Evolutionary conservation across 2,329 filamentous ascomycete species (phyloP), one percentile per base, ranked within the genome.

Genomic region (Lojkania enalia): DNA sequence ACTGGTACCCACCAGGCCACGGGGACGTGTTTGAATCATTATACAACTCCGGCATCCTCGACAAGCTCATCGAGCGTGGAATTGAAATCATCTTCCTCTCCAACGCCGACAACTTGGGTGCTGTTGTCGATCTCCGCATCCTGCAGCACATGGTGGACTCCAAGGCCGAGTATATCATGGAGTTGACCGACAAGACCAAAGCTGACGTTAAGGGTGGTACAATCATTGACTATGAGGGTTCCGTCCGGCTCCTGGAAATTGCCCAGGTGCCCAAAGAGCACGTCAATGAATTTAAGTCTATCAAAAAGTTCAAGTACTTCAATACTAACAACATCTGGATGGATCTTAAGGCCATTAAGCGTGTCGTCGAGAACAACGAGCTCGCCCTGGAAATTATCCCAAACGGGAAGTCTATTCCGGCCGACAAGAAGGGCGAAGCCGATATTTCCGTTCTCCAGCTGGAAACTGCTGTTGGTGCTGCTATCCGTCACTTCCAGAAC

Each of bases 301-400:
- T 99, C 82, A 99, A 99, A 87, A 99, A 99, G 83, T 99, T 99
- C 87, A 96, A 95, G 83, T 99, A 99, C 85, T 99, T 99, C 87
- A 99, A 99, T 85, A 99, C 94, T 76, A 99, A 99, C 88, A 99
- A 99, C 84, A 96, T 99, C 77, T 99, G 94, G 94, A 88, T 99
- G 82, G 96, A 96, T 79, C 82, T 96, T 64, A 86, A 89, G 71
- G 94, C 94, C 60, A 88, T 99, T 77, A 97, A 97, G 87, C 91
- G 94, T 50, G 90, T 99, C 42, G 94, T 99, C 5, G 94, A 97
- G 83, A 90, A 95, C 74, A 90, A 96, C 72, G 92, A 97, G 80
- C 86, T 99, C 42, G 88, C 91, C 77, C 95, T 99, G 88, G 94
- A 99, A 79, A 99, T 99, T 71, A 99, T 99, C 64, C 91, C 94